A percentile compares a stretch with the other conserved stretches of the same genome.
Conservation (phyloP, 345 rosid genomes). For the Euclidium syriacum region DNA sequence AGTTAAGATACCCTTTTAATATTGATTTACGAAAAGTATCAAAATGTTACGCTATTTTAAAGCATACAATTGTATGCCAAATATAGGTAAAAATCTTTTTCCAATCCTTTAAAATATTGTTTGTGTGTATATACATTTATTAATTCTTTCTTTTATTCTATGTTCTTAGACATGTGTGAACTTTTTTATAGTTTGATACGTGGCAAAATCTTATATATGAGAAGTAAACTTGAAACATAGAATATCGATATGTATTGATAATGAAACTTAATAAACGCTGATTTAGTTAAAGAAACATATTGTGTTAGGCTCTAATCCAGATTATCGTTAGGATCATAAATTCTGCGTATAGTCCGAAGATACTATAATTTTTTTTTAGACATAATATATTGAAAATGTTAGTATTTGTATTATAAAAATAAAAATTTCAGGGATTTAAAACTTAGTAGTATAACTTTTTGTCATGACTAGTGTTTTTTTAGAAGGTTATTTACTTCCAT, state of each 20-base stretch:
- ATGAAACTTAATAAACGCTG: too few species aligned
- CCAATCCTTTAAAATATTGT: not conserved
- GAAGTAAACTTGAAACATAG: not conserved
- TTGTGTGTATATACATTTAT: not conserved
- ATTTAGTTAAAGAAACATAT: too few species aligned
- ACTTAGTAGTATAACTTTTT: too few species aligned
- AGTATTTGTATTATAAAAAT: too few species aligned
- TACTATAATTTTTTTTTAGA: too few species aligned
- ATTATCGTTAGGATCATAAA: too few species aligned
- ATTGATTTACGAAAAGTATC: not conserved
- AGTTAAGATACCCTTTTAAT: conserved; percentile 11
- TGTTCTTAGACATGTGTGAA: conserved; percentile 14
- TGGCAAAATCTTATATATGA: conserved; percentile 11
- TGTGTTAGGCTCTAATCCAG: too few species aligned
- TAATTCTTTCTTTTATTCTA: not conserved
- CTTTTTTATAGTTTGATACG: not conserved
- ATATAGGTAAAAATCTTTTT: conserved; percentile 26
- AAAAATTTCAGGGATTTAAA: too few species aligned
- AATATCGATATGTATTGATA: not conserved
- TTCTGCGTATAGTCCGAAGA: too few species aligned
- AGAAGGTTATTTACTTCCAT: too few species aligned
- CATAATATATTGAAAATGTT: too few species aligned
- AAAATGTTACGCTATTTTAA: conserved; percentile 20
- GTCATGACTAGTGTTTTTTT: too few species aligned
- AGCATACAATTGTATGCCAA: conserved; percentile 33